phyloP scores from a whole-genome alignment of 768 basidiomycete genomes.

The Tremella fuciformis region DNA sequence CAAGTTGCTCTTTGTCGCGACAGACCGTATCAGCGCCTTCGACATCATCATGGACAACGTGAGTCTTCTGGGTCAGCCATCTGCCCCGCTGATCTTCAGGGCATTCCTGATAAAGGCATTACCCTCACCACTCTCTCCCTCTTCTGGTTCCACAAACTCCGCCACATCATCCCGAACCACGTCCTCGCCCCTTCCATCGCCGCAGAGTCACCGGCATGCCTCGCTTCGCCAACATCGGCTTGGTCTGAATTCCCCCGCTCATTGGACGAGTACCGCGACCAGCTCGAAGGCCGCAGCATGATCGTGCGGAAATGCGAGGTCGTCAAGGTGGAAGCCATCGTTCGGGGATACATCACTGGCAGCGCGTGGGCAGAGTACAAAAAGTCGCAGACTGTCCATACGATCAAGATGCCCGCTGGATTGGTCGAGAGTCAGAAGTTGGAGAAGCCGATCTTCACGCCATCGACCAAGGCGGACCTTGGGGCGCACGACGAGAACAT shows the following conservation, averaged over 20 bases:
- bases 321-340: constrained; percentile 89
- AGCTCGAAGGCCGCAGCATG: constrained; percentile 82
- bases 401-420: constrained; percentile 69
- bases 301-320: constrained; percentile 85
- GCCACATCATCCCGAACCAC: constrained; percentile 79
- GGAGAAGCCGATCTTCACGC: constrained; percentile 82
- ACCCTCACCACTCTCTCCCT: constrained; percentile 83
- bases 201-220: constrained; percentile 10
- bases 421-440: constrained; percentile 82
- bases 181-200: constrained; percentile 69
- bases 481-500: constrained; percentile 96
- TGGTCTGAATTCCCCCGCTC: constrained; percentile 75
- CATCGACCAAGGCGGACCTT: constrained; percentile 92
- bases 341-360: constrained; percentile 94
- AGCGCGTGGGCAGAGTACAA: constrained; percentile 96
- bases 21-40: constrained; percentile 93
- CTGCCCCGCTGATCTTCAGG: constrained; percentile 57
- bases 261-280: constrained; percentile 68
- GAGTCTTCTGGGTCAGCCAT: constrained; percentile 48
- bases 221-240: constrained; percentile 28
- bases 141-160: constrained; percentile 90
- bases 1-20: constrained; percentile 82
- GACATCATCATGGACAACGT: constrained; percentile 94
- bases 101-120: constrained; percentile 89
- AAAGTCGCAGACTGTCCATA: constrained; percentile 80